Base-by-base conservation (phyloP, 2,329 filamentous ascomycete species). In the Aspergillus vadensis region DNA sequence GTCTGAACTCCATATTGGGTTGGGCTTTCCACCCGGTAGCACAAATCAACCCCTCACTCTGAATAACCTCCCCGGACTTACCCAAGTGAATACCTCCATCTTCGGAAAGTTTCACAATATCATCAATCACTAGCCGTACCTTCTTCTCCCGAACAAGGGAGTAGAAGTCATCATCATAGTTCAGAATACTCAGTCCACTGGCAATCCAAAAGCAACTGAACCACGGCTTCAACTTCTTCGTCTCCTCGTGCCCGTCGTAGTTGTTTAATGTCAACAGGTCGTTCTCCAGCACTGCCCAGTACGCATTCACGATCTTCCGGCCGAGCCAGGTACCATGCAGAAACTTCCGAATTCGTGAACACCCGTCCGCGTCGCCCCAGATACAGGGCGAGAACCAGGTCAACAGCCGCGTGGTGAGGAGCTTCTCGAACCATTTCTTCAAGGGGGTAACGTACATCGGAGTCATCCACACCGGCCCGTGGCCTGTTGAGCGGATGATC, bases 341-440 rank as follows among this genome's bases (percentile, higher is more conserved):
- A 56, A 84, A 79, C 3, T 68, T 66, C 6, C 82, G 77, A 1
- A 82, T 65, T 10, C 65, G 68, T 9, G 55, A 7, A 36, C 83
- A 89, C 1, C 87, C 88, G 68, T 87, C 87, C 2, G 81, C 83
- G 1, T 81, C 79, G 4, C 87, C 88, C 87, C 88, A 93, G 14
- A 89, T 82, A 70, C 89, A 92, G 0, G 91, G 90, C 55, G 85
- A 88, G 74, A 93, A 86, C 86, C 88, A 92, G 2, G 86, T 89
- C 56, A 92, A 76, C 64, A 90, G 81, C 0, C 90, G 86, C 0
- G 85, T 88, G 32, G 84, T 83, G 4, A 88, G 82, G 4, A 92
- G 81, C 67, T 88, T 86, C 73, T 92, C 89, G 0, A 91, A 76
- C 82, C 85, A 86, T 60, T 82, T 83, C 71, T 88, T 88, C n/a